These are phyloP conservation scores for Fusarium neocosmosporiellum DNA, from an alignment of 2,329 filamentous ascomycete genomes.

Conservation along the genomic window DNA sequence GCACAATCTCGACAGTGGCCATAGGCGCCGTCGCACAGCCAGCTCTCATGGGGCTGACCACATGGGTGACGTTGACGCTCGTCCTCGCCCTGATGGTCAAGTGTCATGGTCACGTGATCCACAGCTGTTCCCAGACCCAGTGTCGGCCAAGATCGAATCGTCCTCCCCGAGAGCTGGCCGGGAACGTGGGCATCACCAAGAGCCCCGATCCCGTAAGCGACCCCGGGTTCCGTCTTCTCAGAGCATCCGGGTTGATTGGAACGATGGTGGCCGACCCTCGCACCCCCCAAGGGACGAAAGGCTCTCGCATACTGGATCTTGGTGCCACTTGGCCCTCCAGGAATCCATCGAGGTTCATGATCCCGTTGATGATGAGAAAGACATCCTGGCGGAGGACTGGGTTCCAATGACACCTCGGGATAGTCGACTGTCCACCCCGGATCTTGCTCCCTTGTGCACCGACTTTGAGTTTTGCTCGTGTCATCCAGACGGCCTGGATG, in stretches of 20 bases:
- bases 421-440: constrained; percentile 35
- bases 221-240: constrained; percentile 2
- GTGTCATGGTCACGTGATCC: constrained; percentile 10
- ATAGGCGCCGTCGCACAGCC: neutral
- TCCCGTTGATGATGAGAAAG: neutral
- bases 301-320: constrained; percentile 34
- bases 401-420: constrained; percentile 28
- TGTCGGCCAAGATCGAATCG: neutral
- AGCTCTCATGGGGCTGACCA: constrained; percentile 3
- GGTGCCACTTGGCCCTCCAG: constrained; percentile 23
- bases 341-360: neutral
- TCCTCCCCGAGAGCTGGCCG: neutral
- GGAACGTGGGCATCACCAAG: constrained; percentile 1
- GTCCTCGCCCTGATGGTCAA: neutral
- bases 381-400: constrained; percentile 17
- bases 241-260: neutral
- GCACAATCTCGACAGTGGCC: neutral
- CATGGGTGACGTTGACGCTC: constrained; percentile 2
- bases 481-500: constrained; percentile 6
- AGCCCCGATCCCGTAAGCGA: constrained; percentile 12
- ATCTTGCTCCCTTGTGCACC: constrained; percentile 35
- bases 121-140: neutral
- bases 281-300: neutral
- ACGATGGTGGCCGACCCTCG: neutral
- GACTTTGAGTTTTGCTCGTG: constrained; percentile 42